Evolutionary conservation across 257 asterid genomes (phyloP).

Genomic region (Parsonsia alboflavescens): DNA sequence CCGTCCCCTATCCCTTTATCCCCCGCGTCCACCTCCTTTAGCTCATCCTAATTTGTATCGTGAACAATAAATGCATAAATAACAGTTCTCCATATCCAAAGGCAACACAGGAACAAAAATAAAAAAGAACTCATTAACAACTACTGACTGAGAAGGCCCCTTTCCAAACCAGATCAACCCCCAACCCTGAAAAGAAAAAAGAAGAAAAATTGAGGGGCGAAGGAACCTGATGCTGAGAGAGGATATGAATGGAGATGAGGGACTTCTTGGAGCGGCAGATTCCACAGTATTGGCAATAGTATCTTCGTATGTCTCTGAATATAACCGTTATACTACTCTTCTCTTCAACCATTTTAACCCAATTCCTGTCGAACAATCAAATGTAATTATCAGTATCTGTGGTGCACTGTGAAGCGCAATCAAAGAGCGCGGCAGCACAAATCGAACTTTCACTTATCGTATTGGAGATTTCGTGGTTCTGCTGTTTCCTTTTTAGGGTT

Average conservation of each 20-base stretch:
- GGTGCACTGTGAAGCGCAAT: no score
- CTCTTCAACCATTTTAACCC: conserved; percentile 18
- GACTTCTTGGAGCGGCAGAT: conserved; percentile 23
- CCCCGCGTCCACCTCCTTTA: conserved; percentile 43
- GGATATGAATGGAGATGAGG: neutral
- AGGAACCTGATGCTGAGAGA: conserved; percentile 46
- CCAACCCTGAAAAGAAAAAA: neutral
- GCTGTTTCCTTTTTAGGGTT: no score
- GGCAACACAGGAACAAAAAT: neutral
- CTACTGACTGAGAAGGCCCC: neutral
- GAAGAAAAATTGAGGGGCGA: neutral
- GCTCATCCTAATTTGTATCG: conserved; percentile 9
- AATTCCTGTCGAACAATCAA: no score
- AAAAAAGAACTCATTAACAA: neutral
- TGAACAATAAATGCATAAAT: neutral
- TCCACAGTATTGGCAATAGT: conserved; percentile 79
- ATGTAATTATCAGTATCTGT: no score
- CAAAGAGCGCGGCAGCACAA: no score
- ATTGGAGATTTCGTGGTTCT: no score
- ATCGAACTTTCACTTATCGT: no score
- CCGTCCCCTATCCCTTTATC: conserved; percentile 20
- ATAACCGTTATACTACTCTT: conserved; percentile 26
- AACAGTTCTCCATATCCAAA: neutral
- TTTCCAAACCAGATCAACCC: neutral
- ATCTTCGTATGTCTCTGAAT: conserved; percentile 66